phyloP scores from a whole-genome alignment of 345 rosid genomes.

The Passiflora organensis region DNA sequence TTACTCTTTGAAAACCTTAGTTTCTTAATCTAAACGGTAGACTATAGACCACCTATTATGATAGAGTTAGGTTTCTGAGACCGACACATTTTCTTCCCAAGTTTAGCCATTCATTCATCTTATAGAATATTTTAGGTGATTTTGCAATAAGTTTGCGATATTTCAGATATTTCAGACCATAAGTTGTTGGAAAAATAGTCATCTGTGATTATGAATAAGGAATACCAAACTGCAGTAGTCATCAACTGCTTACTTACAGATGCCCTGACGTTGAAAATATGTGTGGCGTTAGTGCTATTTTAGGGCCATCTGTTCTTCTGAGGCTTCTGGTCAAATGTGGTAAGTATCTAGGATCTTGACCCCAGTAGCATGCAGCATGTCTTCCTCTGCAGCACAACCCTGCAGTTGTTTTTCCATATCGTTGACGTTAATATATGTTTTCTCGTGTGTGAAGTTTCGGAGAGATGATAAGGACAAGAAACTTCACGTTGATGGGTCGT shows the following conservation, averaged over 20 bases:
- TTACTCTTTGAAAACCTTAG: too few relatives aligned
- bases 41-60: background rate
- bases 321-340: too few relatives aligned
- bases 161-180: too few relatives aligned
- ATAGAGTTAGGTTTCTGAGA: constrained; percentile 5
- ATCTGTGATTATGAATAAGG: too few relatives aligned
- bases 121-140: background rate
- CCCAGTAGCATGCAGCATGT: too few relatives aligned
- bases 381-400: too few relatives aligned
- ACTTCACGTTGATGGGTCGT: background rate
- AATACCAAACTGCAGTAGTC: background rate
- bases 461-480: constrained; percentile 14
- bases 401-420: background rate
- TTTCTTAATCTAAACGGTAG: background rate
- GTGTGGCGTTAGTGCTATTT: background rate
- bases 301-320: too few relatives aligned
- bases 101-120: background rate
- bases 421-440: background rate
- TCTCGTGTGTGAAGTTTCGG: too few relatives aligned
- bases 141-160: background rate
- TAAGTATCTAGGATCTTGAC: too few relatives aligned
- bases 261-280: constrained; percentile 1
- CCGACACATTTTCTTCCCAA: background rate
- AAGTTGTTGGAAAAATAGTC: background rate
- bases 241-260: constrained; percentile 5